phyloP scores from a whole-genome alignment of 352 stramenopile genomes.

The Pythium angustatum region DNA sequence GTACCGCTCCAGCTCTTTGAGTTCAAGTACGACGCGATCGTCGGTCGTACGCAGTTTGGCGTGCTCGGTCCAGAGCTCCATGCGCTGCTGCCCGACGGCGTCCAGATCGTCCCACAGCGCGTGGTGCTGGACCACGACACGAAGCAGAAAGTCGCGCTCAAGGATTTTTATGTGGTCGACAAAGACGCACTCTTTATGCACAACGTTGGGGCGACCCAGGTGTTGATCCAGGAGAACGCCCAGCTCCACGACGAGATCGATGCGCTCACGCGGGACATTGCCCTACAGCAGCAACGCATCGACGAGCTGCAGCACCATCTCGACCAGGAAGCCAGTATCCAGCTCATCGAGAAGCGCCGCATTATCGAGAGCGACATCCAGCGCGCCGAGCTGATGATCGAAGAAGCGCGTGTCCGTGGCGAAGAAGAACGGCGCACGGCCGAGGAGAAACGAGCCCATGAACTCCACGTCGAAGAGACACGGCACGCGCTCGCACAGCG shows the following conservation, averaged over 20 bases:
- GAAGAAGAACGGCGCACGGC: constrained; percentile 61
- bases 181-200: constrained; percentile 92
- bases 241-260: constrained; percentile 39
- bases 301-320: constrained; percentile 51
- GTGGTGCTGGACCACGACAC: constrained; percentile 51
- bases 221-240: constrained; percentile 55
- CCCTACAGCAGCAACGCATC: constrained; percentile 37
- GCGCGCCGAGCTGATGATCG: constrained; percentile 38
- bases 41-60: constrained; percentile 67
- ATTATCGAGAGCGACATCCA: constrained; percentile 50
- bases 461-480: constrained; percentile 50
- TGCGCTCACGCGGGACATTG: constrained; percentile 27
- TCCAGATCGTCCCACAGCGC: constrained; percentile 65
- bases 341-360: constrained; percentile 61
- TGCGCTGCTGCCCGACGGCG: constrained; percentile 62
- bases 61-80: constrained; percentile 62
- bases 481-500: constrained; percentile 53
- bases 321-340: constrained; percentile 60
- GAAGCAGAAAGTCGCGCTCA: constrained; percentile 62
- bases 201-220: constrained; percentile 87
- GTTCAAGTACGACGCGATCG: constrained; percentile 81
- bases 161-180: constrained; percentile 87
- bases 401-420: constrained; percentile 41
- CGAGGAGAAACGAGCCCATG: constrained; percentile 36
- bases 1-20: constrained; percentile 68